Evolutionary conservation across 768 basidiomycete species (phyloP).

Genomic region (Termitomyces sp.): DNA sequence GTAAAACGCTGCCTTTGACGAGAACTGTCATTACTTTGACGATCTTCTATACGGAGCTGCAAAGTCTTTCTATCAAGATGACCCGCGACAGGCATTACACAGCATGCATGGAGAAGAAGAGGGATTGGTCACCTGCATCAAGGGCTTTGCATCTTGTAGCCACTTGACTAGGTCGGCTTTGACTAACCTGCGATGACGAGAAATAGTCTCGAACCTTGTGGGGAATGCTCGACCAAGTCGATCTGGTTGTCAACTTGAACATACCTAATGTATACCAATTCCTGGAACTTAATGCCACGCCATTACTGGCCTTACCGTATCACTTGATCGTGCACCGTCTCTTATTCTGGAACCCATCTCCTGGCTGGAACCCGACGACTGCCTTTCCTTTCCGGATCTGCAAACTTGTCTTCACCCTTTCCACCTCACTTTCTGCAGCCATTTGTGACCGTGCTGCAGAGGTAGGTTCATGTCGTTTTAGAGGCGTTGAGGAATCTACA

Average conservation of each 20-base stretch:
- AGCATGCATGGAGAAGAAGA: background rate
- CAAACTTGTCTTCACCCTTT: too few species aligned
- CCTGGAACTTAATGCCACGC: background rate
- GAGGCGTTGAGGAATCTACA: too few species aligned
- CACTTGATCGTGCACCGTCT: background rate
- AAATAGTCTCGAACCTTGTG: background rate
- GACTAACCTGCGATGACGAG: background rate
- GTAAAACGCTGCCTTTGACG: background rate
- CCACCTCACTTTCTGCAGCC: too few species aligned
- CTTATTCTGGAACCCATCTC: too few species aligned
- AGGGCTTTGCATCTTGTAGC: background rate
- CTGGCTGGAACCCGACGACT: background rate
- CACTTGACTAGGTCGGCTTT: background rate
- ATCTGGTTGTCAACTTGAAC: background rate
- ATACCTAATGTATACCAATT: background rate
- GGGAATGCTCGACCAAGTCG: background rate
- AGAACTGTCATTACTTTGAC: background rate
- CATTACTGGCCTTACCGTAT: background rate
- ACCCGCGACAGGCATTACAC: fast-evolving
- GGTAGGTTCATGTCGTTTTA: too few species aligned
- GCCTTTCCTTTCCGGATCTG: background rate
- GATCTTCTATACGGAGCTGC: background rate
- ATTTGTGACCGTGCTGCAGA: too few species aligned
- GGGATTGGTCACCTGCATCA: background rate
- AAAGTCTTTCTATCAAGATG: background rate